Conservation (phyloP, 2,329 filamentous ascomycete genomes). For the Alternaria hordeiaustralica region DNA sequence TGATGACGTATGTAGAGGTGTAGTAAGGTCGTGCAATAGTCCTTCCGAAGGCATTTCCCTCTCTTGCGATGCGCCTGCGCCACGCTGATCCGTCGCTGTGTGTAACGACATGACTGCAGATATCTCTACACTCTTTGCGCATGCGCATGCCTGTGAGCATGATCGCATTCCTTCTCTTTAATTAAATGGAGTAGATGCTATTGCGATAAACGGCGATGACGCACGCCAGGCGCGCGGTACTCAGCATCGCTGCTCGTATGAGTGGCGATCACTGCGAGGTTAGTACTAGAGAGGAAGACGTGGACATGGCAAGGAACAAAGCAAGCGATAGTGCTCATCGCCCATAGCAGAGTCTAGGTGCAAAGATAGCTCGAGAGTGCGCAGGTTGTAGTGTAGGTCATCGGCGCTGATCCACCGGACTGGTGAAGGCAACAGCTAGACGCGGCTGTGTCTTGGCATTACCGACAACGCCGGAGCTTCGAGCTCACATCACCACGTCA, state of each 20-base stretch:
- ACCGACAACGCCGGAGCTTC: slow-evolving; percentile 17
- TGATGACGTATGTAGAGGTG: slow-evolving; percentile 6
- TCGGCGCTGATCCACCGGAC: neutral
- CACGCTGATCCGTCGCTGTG: neutral
- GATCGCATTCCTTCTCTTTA: neutral
- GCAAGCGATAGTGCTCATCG: neutral
- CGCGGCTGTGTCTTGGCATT: slow-evolving; percentile 18
- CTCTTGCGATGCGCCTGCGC: neutral
- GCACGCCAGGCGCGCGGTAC: neutral
- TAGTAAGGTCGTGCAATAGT: neutral
- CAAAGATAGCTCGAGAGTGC: neutral
- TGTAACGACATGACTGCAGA: neutral
- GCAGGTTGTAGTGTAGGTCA: neutral
- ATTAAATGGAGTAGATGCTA: neutral
- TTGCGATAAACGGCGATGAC: neutral
- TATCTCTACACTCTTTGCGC: neutral
- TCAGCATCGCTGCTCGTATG: neutral
- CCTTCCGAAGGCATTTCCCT: neutral
- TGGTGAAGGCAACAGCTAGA: slow-evolving; percentile 17
- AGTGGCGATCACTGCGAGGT: neutral
- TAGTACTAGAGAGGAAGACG: neutral
- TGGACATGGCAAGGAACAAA: neutral
- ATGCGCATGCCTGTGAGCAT: neutral
- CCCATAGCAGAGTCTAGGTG: neutral
- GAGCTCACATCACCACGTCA: slow-evolving; percentile 27